Evolutionary conservation across 164 flowering plant species (phyloP).

Genomic region (Dillenia turbinata): DNA sequence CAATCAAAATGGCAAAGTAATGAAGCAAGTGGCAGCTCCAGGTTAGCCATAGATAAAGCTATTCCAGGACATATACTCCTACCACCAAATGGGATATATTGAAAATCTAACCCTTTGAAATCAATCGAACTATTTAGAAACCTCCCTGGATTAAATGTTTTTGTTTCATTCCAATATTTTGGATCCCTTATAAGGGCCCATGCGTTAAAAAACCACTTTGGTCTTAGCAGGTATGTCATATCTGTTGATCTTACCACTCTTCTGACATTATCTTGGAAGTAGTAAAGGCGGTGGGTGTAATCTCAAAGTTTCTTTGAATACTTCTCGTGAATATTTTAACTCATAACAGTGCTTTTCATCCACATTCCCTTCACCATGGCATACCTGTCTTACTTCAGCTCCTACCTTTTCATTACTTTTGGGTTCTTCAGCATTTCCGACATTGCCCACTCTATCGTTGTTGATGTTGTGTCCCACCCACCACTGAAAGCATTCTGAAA

Average conservation of each 20-base stretch:
- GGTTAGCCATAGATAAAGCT: too few species aligned
- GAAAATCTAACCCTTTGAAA: too few species aligned
- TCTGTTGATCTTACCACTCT: slow-evolving; percentile 12
- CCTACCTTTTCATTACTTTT: slow-evolving; percentile 11
- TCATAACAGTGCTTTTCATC: slow-evolving; percentile 5
- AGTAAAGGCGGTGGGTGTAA: slow-evolving; percentile 16
- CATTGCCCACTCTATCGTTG: slow-evolving; percentile 18
- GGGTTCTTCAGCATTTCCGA: slow-evolving; percentile 13
- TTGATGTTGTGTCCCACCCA: slow-evolving; percentile 15
- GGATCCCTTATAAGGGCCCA: slow-evolving; percentile 23
- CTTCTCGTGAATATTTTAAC: slow-evolving; percentile 6
- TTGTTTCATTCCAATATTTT: slow-evolving; percentile 11
- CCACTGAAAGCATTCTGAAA: slow-evolving; percentile 13
- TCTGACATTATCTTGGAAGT: slow-evolving; percentile 17
- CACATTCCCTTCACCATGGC: slow-evolving; percentile 1
- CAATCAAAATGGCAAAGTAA: slow-evolving; percentile 14
- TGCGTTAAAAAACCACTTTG: slow-evolving; percentile 7
- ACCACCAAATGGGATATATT: too few species aligned
- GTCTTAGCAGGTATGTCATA: slow-evolving; percentile 8
- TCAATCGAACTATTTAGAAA: too few species aligned
- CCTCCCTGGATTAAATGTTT: too few species aligned
- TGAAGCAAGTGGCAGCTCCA: slow-evolving; percentile 4
- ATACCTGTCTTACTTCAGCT: slow-evolving; percentile 8
- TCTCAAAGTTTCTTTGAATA: slow-evolving; percentile 12
- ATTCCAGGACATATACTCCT: too few species aligned